Evolutionary conservation across 2,329 filamentous ascomycete species (phyloP).

Genomic region (Beauveria bassiana): DNA sequence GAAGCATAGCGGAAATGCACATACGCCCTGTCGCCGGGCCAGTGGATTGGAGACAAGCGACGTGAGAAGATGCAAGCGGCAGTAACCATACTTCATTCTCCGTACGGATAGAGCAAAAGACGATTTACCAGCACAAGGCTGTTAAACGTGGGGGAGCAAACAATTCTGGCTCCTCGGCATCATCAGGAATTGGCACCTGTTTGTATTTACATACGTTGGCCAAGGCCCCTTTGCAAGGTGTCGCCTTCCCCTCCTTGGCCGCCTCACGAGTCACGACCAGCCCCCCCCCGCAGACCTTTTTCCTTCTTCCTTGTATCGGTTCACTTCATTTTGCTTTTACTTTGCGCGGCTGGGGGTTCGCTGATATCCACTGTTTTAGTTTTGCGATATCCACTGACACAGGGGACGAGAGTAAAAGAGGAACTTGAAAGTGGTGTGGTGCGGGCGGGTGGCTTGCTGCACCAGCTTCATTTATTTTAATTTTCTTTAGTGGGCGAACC

Average conservation of each 20-base stretch:
- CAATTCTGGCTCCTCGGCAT: too few relatives aligned
- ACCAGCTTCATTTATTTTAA: too few relatives aligned
- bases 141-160: too few relatives aligned
- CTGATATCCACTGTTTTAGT: background rate
- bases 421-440: background rate
- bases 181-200: too few relatives aligned
- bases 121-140: too few relatives aligned
- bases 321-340: too few relatives aligned
- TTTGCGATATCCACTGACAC: background rate
- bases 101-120: too few relatives aligned
- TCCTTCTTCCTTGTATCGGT: background rate
- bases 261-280: background rate
- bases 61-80: too few relatives aligned
- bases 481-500: background rate
- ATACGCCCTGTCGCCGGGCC: background rate
- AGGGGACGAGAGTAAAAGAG: background rate
- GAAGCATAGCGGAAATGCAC: background rate
- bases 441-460: background rate
- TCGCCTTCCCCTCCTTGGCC: background rate
- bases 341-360: too few relatives aligned
- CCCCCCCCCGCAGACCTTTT: background rate
- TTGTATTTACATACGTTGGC: too few relatives aligned
- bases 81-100: too few relatives aligned
- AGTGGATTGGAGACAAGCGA: background rate
- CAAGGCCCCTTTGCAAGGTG: too few relatives aligned